Conservation (phyloP, 2,329 filamentous ascomycete genomes). For the Myotisia sp. region DNA sequence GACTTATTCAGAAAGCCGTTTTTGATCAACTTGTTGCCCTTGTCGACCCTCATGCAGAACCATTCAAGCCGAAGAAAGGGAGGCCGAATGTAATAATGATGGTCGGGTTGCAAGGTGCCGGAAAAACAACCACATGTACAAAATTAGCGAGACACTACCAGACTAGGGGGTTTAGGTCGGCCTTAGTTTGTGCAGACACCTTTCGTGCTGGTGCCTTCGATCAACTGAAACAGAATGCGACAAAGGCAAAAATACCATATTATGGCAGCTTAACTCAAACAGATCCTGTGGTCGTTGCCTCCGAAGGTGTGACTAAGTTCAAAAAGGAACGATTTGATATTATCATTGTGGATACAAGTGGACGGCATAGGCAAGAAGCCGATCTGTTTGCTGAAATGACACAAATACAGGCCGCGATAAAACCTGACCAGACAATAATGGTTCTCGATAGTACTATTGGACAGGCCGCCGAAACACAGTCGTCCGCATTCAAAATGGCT, state of each 20-base stretch:
- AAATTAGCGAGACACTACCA: conserved; percentile 94
- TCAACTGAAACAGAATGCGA: conserved; percentile 96
- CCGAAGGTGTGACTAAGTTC: conserved; percentile 96
- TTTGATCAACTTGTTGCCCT: conserved; percentile 94
- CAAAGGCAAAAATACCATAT: conserved; percentile 97
- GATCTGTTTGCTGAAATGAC: conserved; percentile 96
- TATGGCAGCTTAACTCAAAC: conserved; percentile 94
- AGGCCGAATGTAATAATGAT: conserved; percentile 98
- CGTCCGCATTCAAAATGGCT: conserved; percentile 91
- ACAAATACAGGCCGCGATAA: conserved; percentile 82
- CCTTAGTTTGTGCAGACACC: conserved; percentile 91
- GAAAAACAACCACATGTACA: conserved; percentile 96
- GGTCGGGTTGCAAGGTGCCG: conserved; percentile 90
- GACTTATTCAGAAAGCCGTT: conserved; percentile 91
- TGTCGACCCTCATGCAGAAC: conserved; percentile 86
- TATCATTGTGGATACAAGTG: conserved; percentile 96
- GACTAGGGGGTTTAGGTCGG: conserved; percentile 79
- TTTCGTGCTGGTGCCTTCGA: conserved; percentile 98
- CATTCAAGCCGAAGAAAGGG: conserved; percentile 94
- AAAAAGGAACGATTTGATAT: conserved; percentile 97
- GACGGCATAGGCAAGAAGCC: conserved; percentile 84
- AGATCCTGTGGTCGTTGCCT: conserved; percentile 81
- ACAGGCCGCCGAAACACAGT: conserved; percentile 87
- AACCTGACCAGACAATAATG: conserved; percentile 94
- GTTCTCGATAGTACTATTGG: conserved; percentile 93